A percentile compares a stretch with the other conserved stretches of the same genome.
Evolutionary conservation across 306 rosid species (phyloP).

Genomic region (Calophaca sinica): DNA sequence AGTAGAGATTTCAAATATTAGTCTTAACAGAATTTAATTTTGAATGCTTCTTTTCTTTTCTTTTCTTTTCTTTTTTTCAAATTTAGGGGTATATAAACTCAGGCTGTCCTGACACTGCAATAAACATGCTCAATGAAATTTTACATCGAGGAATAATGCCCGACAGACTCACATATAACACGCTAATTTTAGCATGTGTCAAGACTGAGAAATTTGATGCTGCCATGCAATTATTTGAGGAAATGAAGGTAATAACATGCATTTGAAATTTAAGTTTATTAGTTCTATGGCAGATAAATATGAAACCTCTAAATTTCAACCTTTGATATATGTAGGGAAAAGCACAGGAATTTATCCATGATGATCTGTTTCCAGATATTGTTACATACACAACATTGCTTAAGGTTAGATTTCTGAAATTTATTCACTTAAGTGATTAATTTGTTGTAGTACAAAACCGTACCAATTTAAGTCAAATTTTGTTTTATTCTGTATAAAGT

Average conservation of each 20-base stretch:
- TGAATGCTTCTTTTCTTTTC: slow-evolving; percentile 13
- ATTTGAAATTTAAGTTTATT: slow-evolving; percentile 60
- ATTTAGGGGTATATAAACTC: slow-evolving; percentile 77
- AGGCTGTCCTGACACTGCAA: slow-evolving; percentile 71
- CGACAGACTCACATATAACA: slow-evolving; percentile 80
- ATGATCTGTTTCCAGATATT: slow-evolving; percentile 72
- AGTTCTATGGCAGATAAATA: slow-evolving; percentile 44
- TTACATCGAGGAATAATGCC: slow-evolving; percentile 67
- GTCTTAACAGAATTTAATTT: background rate
- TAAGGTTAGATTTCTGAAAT: slow-evolving; percentile 60
- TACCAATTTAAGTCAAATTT: background rate
- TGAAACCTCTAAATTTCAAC: slow-evolving; percentile 41
- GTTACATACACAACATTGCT: slow-evolving; percentile 79
- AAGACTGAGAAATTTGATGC: slow-evolving; percentile 66
- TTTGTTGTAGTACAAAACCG: slow-evolving; percentile 9
- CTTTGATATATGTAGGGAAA: slow-evolving; percentile 53
- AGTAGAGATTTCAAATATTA: slow-evolving; percentile 12
- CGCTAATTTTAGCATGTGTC: slow-evolving; percentile 76
- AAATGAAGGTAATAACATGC: slow-evolving; percentile 77
- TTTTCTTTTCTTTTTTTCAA: background rate
- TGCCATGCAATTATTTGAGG: slow-evolving; percentile 72
- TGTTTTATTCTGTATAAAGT: slow-evolving; percentile 16
- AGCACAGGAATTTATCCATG: slow-evolving; percentile 50
- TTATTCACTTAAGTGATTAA: slow-evolving; percentile 16
- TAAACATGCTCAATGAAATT: slow-evolving; percentile 62